Evolutionary conservation across 2,329 filamentous ascomycete genomes (phyloP).

Genomic region (Arachnopeziza araneosa): DNA sequence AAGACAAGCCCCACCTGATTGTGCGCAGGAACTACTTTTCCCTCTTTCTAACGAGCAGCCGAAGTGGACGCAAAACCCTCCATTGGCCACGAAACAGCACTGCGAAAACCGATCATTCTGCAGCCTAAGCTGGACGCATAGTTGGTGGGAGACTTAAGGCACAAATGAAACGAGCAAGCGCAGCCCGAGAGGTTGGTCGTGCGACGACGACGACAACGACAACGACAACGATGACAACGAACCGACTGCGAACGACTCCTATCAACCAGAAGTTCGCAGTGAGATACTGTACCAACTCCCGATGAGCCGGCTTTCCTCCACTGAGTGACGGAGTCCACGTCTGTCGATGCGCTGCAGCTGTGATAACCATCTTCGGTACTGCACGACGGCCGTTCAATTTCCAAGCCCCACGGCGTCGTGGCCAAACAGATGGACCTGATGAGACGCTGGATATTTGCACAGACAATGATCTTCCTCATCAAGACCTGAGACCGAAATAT

Average conservation of each 20-base stretch:
- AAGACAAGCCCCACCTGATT: not conserved
- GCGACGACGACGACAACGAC: too few relatives aligned
- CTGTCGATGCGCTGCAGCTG: not conserved
- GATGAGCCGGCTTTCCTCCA: not conserved
- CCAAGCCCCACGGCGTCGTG: not conserved
- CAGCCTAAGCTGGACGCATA: not conserved
- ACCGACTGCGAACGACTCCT: not conserved
- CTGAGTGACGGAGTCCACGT: not conserved
- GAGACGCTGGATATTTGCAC: slow-evolving; percentile 1
- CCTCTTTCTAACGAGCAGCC: not conserved
- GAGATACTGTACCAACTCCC: too few relatives aligned
- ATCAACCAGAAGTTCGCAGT: not conserved
- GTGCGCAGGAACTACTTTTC: not conserved
- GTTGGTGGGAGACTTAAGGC: not conserved
- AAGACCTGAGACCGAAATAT: not conserved
- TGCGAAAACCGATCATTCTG: not conserved
- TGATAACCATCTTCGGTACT: not conserved
- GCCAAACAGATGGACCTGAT: not conserved
- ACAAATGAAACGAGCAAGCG: not conserved
- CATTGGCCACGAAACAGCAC: not conserved
- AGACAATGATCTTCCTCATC: slow-evolving; percentile 1
- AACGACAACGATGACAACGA: not conserved
- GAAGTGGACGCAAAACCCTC: not conserved
- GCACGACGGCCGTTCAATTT: not conserved
- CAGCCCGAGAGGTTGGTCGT: not conserved